Percentiles rank a stretch among this genome's conserved stretches.
These are phyloP conservation scores for Plasmopara viticola DNA, from an alignment of 352 stramenopile species.

Conservation along the genomic window DNA sequence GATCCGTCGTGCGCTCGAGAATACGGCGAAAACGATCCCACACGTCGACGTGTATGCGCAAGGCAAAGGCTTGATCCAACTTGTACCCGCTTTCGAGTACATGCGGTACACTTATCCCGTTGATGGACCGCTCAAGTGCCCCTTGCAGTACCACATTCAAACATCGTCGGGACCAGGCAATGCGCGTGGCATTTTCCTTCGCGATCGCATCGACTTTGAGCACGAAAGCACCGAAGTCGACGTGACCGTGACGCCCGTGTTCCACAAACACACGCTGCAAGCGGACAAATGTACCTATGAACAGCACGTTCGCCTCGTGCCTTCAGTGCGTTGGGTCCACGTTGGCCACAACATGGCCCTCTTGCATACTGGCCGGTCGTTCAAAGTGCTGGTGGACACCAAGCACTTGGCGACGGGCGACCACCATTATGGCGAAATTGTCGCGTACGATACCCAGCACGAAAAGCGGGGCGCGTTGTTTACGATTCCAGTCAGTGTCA, in stretches of 20 bases:
- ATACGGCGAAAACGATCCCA: slow-evolving; percentile 61
- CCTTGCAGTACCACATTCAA: slow-evolving; percentile 45
- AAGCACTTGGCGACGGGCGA: slow-evolving; percentile 70
- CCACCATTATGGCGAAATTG: slow-evolving; percentile 77
- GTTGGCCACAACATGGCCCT: slow-evolving; percentile 80
- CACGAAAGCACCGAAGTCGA: slow-evolving; percentile 73
- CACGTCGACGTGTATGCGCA: slow-evolving; percentile 72
- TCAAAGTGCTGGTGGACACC: slow-evolving; percentile 89
- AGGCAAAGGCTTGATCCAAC: slow-evolving; percentile 76
- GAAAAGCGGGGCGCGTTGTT: slow-evolving; percentile 74
- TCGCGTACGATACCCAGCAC: slow-evolving; percentile 70
- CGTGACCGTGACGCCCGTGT: slow-evolving; percentile 83
- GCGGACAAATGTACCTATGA: slow-evolving; percentile 86
- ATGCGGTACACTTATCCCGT: slow-evolving; percentile 40
- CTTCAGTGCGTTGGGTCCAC: slow-evolving; percentile 84
- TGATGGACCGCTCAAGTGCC: slow-evolving; percentile 60
- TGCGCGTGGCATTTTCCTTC: slow-evolving; percentile 76
- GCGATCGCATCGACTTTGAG: slow-evolving; percentile 68
- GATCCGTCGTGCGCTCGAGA: slow-evolving; percentile 84
- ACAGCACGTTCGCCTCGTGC: slow-evolving; percentile 74
- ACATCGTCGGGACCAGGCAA: slow-evolving; percentile 39
- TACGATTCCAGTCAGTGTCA: slow-evolving; percentile 86
- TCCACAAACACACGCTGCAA: slow-evolving; percentile 80
- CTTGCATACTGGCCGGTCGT: slow-evolving; percentile 76
- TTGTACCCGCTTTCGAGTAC: slow-evolving; percentile 72